These are phyloP conservation scores for Phytophthora meadii DNA, from an alignment of 352 stramenopile genomes.

Conservation along the genomic window DNA sequence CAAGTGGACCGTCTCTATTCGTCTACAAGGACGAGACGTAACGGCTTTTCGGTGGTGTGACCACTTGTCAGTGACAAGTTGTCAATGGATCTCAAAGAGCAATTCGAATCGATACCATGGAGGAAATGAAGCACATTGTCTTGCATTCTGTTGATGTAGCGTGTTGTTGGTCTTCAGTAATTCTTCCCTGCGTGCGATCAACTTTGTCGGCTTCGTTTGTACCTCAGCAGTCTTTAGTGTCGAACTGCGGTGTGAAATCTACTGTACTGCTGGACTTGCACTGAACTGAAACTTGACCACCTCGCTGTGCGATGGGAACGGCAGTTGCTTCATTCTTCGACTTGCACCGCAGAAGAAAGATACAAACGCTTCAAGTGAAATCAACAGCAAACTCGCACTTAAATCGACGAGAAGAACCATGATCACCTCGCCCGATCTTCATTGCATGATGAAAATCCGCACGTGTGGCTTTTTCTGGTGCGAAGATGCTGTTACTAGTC, in stretches of 20 bases:
- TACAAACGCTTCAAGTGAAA: conserved; percentile 5
- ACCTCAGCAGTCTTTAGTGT: not conserved
- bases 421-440: conserved; percentile 7
- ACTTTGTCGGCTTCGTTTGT: no score
- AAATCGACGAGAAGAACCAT: conserved; percentile 3
- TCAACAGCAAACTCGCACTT: not conserved
- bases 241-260: not conserved
- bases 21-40: conserved; percentile 25
- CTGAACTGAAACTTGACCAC: conserved; percentile 2
- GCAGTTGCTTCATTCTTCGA: conserved; percentile 23
- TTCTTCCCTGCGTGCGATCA: not conserved
- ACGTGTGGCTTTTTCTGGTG: conserved; percentile 23
- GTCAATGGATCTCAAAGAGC: no score
- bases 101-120: no score
- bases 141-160: no score
- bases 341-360: conserved; percentile 3
- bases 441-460: conserved; percentile 22
- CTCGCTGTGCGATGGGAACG: not conserved
- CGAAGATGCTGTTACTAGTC: not conserved
- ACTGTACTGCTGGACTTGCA: conserved; percentile 5
- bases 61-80: no score
- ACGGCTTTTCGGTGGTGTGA: conserved; percentile 22
- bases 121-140: not conserved
- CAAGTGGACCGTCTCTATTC: conserved; percentile 16
- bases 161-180: not conserved